These are phyloP conservation scores for Botrytis sinoallii DNA, from an alignment of 2,329 filamentous ascomycete species.

Conservation along the genomic window DNA sequence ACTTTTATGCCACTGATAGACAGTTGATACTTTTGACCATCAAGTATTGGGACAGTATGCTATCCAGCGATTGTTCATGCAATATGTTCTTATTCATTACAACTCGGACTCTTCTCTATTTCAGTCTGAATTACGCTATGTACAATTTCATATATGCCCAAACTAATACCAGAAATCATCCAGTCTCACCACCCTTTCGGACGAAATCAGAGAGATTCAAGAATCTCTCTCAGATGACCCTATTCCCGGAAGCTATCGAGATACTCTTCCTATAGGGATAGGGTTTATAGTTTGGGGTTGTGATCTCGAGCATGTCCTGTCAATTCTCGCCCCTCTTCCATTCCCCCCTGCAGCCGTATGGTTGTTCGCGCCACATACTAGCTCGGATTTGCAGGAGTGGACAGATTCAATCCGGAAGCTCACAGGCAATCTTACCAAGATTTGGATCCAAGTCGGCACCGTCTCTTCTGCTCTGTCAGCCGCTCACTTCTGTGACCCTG, in stretches of 20 bases:
- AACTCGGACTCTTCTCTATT: conserved; percentile 29
- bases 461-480: conserved; percentile 33
- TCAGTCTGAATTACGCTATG: neutral
- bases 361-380: conserved; percentile 45
- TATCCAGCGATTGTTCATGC: neutral
- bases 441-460: conserved; percentile 40
- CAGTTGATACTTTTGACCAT: neutral
- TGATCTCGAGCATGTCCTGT: conserved; percentile 37
- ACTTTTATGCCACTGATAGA: neutral
- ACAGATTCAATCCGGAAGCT: conserved; percentile 31
- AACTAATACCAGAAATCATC: neutral
- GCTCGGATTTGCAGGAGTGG: conserved; percentile 35
- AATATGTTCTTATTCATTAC: conserved; percentile 23
- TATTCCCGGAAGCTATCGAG: conserved; percentile 18
- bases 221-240: conserved; percentile 18
- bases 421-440: conserved; percentile 29
- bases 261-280: conserved; percentile 45
- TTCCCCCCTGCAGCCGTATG: conserved; percentile 42
- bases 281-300: conserved; percentile 48
- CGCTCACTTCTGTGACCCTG: conserved; percentile 30
- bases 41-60: neutral
- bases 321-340: conserved; percentile 36
- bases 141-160: neutral
- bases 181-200: conserved; percentile 11
- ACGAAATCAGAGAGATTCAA: conserved; percentile 15